A percentile compares a stretch with the other conserved stretches of the same genome.
Conservation (phyloP, 1,284 basidiomycete species). For the Amylostereum chailletii region DNA sequence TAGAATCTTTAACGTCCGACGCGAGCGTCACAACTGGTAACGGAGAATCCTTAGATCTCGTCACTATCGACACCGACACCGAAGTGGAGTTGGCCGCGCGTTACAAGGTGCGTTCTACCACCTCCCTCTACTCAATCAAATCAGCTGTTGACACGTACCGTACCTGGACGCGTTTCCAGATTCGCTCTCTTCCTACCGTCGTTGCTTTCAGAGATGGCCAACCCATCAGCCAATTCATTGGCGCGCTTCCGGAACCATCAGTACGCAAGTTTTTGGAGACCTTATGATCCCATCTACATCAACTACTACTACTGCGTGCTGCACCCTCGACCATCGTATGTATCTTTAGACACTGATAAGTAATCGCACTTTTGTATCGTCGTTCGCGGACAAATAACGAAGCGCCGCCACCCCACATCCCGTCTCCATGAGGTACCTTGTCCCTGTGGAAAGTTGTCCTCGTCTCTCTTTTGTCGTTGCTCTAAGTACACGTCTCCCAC, state of each 20-base stretch:
- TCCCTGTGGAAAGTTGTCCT: no score
- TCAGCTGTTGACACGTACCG: background rate
- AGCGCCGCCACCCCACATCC: no score
- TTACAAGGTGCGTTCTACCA: conserved; percentile 33
- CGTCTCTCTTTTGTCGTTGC: no score
- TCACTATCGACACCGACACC: conserved; percentile 59
- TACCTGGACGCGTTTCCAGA: conserved; percentile 24
- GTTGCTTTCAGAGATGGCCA: conserved; percentile 59
- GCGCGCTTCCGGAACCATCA: conserved; percentile 42
- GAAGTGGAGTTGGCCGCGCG: conserved; percentile 38
- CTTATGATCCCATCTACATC: conserved; percentile 17
- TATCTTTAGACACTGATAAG: no score
- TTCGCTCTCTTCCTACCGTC: conserved; percentile 63
- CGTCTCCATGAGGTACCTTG: no score
- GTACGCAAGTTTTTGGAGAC: conserved; percentile 42
- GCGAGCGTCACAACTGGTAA: conserved; percentile 37
- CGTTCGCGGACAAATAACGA: no score
- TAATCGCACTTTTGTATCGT: no score
- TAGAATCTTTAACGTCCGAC: conserved; percentile 44
- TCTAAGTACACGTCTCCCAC: no score
- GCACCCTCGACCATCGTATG: no score
- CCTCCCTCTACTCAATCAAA: background rate
- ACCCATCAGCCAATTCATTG: conserved; percentile 47
- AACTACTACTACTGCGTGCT: no score
- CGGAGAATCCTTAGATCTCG: conserved; percentile 51